Evolutionary conservation across 352 stramenopile species (phyloP).

Genomic region (Aphanomyces astaci): DNA sequence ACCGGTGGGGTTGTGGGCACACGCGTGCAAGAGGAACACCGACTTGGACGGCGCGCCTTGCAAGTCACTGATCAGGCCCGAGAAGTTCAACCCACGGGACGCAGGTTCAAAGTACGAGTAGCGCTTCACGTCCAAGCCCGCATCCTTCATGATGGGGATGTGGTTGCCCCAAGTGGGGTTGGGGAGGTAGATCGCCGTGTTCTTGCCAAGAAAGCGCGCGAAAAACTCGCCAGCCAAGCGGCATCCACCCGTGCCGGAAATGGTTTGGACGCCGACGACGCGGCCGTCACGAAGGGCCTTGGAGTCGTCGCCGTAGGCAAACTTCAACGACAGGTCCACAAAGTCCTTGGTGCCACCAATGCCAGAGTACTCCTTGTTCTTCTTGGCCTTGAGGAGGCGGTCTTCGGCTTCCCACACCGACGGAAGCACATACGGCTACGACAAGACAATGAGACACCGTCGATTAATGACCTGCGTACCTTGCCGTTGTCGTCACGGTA

Average conservation of each 20-base stretch:
- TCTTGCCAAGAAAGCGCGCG: slow-evolving; percentile 76
- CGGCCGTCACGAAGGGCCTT: slow-evolving; percentile 83
- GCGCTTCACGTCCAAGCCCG: slow-evolving; percentile 65
- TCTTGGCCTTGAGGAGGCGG: slow-evolving; percentile 85
- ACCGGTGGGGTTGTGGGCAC: slow-evolving; percentile 98
- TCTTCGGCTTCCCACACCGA: slow-evolving; percentile 96
- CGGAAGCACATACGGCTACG: slow-evolving; percentile 92
- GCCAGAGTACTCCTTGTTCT: slow-evolving; percentile 98
- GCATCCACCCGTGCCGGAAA: slow-evolving; percentile 97
- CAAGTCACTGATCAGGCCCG: slow-evolving; percentile 92
- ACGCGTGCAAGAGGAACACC: slow-evolving; percentile 97
- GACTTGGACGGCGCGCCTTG: slow-evolving; percentile 88
- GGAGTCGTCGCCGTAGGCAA: slow-evolving; percentile 96
- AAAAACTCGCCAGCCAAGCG: slow-evolving; percentile 96
- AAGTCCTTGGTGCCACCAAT: slow-evolving; percentile 96
- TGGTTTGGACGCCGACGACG: slow-evolving; percentile 93
- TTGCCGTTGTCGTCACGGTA: slow-evolving; percentile 94
- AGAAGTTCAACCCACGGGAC: slow-evolving; percentile 88
- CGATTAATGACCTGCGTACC: slow-evolving; percentile 24
- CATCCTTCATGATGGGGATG: slow-evolving; percentile 89
- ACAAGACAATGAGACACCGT: neutral
- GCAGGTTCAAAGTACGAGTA: slow-evolving; percentile 84
- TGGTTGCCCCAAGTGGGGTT: slow-evolving; percentile 99
- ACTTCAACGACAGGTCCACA: slow-evolving; percentile 90
- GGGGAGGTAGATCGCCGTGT: slow-evolving; percentile 94